phyloP scores from a whole-genome alignment of 2,329 filamentous ascomycete genomes.

The Lecanicillium sp. region DNA sequence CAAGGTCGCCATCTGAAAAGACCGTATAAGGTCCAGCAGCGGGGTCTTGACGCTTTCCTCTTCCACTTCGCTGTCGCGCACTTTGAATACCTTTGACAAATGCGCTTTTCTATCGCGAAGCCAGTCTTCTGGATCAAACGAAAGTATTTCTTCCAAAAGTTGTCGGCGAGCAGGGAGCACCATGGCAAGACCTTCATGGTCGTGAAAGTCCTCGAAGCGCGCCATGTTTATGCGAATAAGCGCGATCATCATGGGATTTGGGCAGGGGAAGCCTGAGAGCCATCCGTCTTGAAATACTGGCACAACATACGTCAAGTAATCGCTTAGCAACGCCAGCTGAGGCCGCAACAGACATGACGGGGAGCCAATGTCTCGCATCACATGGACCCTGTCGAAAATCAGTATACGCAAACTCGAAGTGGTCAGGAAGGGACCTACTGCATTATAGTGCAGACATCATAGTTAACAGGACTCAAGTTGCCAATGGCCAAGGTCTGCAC shows the following conservation, averaged over 20 bases:
- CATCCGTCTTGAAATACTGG: conserved; percentile 5
- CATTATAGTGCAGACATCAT: conserved; percentile 11
- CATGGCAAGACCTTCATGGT: not conserved
- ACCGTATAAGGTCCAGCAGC: conserved; percentile 8
- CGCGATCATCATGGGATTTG: conserved; percentile 2
- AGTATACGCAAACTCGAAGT: not conserved
- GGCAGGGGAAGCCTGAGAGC: conserved; percentile 2
- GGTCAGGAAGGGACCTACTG: conserved; percentile 2
- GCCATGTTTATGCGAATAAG: conserved; percentile 7
- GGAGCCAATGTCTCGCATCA: conserved; percentile 11
- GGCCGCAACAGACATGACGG: not conserved
- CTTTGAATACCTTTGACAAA: not conserved
- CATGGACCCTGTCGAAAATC: not conserved
- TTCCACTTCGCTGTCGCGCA: not conserved
- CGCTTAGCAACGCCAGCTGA: not conserved
- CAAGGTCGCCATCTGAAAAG: conserved; percentile 7
- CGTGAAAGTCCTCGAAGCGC: not conserved
- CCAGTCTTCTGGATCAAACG: conserved; percentile 3
- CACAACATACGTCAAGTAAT: conserved; percentile 1
- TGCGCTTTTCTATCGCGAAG: not conserved
- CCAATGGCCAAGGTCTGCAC: not conserved
- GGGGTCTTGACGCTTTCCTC: not conserved
- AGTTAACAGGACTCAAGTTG: not conserved
- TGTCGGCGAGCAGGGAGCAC: not conserved
- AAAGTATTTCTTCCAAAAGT: not conserved